Percentiles rank a stretch among this genome's conserved stretches.
Evolutionary conservation across 129 eudicot species (phyloP).

Genomic region (Centaurea solstitialis): DNA sequence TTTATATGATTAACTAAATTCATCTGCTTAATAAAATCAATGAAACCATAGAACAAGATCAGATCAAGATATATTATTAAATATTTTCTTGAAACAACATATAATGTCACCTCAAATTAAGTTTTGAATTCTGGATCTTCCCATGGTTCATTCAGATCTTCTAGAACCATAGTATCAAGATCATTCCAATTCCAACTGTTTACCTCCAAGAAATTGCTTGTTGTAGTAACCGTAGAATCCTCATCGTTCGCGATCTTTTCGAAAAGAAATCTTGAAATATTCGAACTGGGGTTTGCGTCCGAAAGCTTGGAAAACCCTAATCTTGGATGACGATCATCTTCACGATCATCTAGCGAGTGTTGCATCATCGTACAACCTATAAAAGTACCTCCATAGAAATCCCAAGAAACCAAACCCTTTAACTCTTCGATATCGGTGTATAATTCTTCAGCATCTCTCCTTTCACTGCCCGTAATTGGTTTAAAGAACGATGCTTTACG

Average conservation of each 20-base stretch:
- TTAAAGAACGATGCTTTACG: background rate
- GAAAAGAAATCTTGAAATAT: slow-evolving; percentile 12
- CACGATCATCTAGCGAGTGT: slow-evolving; percentile 3
- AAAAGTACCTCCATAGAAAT: slow-evolving; percentile 19
- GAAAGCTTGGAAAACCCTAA: slow-evolving; percentile 41
- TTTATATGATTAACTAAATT: background rate
- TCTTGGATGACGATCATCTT: slow-evolving; percentile 20
- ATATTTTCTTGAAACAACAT: background rate
- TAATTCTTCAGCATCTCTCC: slow-evolving; percentile 3
- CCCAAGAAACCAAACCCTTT: slow-evolving; percentile 34
- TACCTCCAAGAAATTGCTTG: slow-evolving; percentile 30
- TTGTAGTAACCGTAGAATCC: slow-evolving; percentile 41
- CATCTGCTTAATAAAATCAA: background rate
- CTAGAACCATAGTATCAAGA: slow-evolving; percentile 45
- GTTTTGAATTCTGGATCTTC: slow-evolving; percentile 64
- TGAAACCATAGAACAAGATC: slow-evolving; percentile 14
- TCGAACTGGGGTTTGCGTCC: slow-evolving; percentile 22
- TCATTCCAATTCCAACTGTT: slow-evolving; percentile 65
- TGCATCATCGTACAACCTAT: slow-evolving; percentile 17
- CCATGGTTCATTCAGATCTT: slow-evolving; percentile 68
- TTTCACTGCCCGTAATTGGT: slow-evolving; percentile 1
- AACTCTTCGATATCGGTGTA: slow-evolving; percentile 32
- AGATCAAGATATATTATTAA: background rate
- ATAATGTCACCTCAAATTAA: slow-evolving; percentile 18
- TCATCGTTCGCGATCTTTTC: slow-evolving; percentile 24